Evolutionary conservation across 2,329 filamentous ascomycete species (phyloP).

Genomic region (Neodidymelliopsis sp.): DNA sequence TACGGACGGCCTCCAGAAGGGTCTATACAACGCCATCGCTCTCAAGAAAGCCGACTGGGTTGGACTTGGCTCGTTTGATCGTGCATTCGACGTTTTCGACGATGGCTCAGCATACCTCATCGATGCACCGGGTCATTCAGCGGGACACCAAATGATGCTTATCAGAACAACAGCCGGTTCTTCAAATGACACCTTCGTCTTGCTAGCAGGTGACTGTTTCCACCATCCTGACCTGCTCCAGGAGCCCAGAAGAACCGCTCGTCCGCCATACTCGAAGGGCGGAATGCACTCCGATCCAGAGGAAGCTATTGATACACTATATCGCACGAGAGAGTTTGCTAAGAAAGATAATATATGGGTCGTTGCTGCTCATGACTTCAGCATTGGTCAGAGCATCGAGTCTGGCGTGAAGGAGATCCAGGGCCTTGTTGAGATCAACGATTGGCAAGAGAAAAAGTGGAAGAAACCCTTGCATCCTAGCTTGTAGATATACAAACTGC

Average conservation of each 20-base stretch:
- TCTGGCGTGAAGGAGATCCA: slow-evolving; percentile 31
- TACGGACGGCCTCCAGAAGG: slow-evolving; percentile 28
- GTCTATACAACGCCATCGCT: slow-evolving; percentile 39
- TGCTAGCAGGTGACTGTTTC: slow-evolving; percentile 44
- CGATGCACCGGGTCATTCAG: slow-evolving; percentile 61
- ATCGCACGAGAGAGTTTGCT: slow-evolving; percentile 31
- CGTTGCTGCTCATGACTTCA: slow-evolving; percentile 43
- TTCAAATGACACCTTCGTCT: slow-evolving; percentile 32
- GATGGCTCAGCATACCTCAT: slow-evolving; percentile 60
- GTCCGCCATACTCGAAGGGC: slow-evolving; percentile 36
- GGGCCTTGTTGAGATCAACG: slow-evolving; percentile 34
- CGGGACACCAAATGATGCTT: slow-evolving; percentile 58
- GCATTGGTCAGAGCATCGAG: slow-evolving; percentile 32
- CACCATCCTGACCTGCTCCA: slow-evolving; percentile 40
- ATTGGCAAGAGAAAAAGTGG: slow-evolving; percentile 36
- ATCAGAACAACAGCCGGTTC: slow-evolving; percentile 26
- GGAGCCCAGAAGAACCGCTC: slow-evolving; percentile 38
- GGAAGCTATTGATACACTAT: slow-evolving; percentile 37
- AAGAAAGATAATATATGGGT: slow-evolving; percentile 40
- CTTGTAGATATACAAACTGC: background rate
- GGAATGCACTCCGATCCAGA: slow-evolving; percentile 42
- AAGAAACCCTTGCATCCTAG: slow-evolving; percentile 27
- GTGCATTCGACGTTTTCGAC: slow-evolving; percentile 57
- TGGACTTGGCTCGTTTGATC: slow-evolving; percentile 52
- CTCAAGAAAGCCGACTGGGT: slow-evolving; percentile 46